phyloP scores from a whole-genome alignment of 192 early-diverging fungal species.

The Coemansia sp. region DNA sequence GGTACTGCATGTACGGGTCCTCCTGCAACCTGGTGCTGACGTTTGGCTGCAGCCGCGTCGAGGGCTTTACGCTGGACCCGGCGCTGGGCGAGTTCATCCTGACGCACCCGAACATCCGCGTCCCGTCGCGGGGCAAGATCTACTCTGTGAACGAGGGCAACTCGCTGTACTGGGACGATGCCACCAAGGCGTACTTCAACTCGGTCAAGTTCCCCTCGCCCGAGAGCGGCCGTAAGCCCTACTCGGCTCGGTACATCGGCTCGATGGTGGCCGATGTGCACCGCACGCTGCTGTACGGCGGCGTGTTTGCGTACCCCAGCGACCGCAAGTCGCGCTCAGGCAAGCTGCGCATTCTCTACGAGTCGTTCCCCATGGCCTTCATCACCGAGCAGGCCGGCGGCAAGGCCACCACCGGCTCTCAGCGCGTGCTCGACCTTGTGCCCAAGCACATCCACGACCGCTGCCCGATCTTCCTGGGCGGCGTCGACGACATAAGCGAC shows the following conservation, averaged over 20 bases:
- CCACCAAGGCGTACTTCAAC: constrained; percentile 86
- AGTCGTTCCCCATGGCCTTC: constrained; percentile 98
- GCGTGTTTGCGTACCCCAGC: constrained; percentile 86
- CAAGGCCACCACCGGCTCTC: constrained; percentile 77
- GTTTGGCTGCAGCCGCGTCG: constrained; percentile 73
- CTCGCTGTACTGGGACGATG: constrained; percentile 83
- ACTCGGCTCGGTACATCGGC: constrained; percentile 94
- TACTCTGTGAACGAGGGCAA: constrained; percentile 99
- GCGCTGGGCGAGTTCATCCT: constrained; percentile 97
- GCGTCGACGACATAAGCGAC: constrained; percentile 83
- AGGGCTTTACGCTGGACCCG: constrained; percentile 96
- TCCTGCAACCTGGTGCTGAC: constrained; percentile 79
- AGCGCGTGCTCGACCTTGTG: constrained; percentile 80
- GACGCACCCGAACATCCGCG: constrained; percentile 85
- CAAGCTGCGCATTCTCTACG: constrained; percentile 95
- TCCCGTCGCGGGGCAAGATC: constrained; percentile 85
- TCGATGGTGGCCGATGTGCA: constrained; percentile 99
- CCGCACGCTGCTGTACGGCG: constrained; percentile 88
- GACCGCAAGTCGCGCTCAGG: constrained; percentile 76
- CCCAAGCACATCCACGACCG: constrained; percentile 89
- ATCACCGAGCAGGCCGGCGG: constrained; percentile 96
- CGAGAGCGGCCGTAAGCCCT: constrained; percentile 73
- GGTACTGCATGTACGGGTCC: constrained; percentile 98
- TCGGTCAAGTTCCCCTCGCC: constrained; percentile 79
- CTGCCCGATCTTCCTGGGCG: constrained; percentile 88